Evolutionary conservation across 768 basidiomycete genomes (phyloP).

Genomic region (Termitomyces sp.): DNA sequence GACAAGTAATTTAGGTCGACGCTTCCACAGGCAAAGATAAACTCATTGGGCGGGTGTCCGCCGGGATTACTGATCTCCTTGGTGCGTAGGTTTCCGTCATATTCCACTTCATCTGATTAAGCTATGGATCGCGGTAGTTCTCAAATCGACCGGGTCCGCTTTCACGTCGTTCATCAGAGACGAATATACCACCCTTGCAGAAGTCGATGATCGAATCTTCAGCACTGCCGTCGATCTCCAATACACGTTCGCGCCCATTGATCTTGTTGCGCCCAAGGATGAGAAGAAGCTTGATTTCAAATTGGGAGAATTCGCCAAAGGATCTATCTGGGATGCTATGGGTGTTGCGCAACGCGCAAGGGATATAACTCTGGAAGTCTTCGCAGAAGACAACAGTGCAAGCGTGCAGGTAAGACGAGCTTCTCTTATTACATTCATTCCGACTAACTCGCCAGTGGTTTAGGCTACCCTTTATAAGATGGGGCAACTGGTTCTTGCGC

Average conservation of each 20-base stretch:
- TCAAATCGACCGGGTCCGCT: conserved; percentile 85
- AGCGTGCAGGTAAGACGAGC: conserved; percentile 70
- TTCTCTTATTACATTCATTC: neutral
- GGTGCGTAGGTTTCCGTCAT: conserved; percentile 38
- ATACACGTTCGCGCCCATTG: conserved; percentile 55
- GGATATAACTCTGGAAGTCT: conserved; percentile 66
- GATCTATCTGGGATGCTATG: conserved; percentile 55
- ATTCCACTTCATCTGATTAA: neutral
- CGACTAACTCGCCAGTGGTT: no score
- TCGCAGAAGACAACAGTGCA: conserved; percentile 85
- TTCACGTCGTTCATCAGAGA: conserved; percentile 80
- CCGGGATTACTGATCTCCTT: conserved; percentile 75
- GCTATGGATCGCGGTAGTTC: conserved; percentile 40
- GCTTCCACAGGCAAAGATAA: conserved; percentile 56
- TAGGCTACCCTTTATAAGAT: conserved; percentile 93
- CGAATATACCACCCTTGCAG: conserved; percentile 81
- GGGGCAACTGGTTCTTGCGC: conserved; percentile 63
- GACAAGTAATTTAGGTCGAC: conserved; percentile 44
- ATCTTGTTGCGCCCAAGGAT: conserved; percentile 43
- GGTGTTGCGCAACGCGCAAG: conserved; percentile 48
- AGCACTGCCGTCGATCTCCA: conserved; percentile 79
- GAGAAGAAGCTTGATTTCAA: conserved; percentile 46
- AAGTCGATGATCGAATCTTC: conserved; percentile 86
- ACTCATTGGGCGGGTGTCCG: conserved; percentile 53
- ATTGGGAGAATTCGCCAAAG: conserved; percentile 30